Conservation (phyloP, 495 filamentous ascomycete species). For the Amniculicola lignicola region DNA sequence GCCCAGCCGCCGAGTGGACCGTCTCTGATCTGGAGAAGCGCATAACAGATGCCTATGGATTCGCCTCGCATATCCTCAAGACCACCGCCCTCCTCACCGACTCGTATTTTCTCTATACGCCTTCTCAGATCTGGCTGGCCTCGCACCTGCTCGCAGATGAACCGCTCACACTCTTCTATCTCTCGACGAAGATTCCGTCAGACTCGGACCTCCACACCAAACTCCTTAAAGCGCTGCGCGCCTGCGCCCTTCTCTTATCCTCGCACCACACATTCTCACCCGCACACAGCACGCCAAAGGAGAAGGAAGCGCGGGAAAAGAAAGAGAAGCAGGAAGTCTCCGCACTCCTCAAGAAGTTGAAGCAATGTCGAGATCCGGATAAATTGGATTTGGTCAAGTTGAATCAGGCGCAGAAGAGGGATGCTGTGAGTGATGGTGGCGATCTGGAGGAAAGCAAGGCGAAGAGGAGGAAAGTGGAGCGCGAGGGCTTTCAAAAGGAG, state of each 20-base stretch:
- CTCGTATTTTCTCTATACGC: constrained; percentile 93
- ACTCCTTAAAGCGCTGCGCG: constrained; percentile 44
- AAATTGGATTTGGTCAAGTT: constrained; percentile 59
- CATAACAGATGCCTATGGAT: constrained; percentile 64
- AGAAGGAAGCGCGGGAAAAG: constrained; percentile 22
- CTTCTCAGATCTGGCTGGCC: constrained; percentile 86
- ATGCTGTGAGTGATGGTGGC: constrained; percentile 43
- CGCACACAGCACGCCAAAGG: constrained; percentile 39
- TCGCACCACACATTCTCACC: constrained; percentile 34
- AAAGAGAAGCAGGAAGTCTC: constrained; percentile 43
- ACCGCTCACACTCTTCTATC: constrained; percentile 66
- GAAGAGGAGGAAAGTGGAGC: constrained; percentile 61
- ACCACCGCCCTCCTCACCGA: constrained; percentile 81
- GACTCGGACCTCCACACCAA: constrained; percentile 33
- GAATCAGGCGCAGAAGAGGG: constrained; percentile 51
- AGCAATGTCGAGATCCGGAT: constrained; percentile 70
- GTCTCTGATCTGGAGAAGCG: constrained; percentile 43
- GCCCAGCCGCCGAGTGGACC: constrained; percentile 22
- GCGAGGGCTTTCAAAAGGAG: constrained; percentile 48
- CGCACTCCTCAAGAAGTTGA: constrained; percentile 61
- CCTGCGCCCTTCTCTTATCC: constrained; percentile 45
- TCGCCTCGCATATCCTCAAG: constrained; percentile 69
- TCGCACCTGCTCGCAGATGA: constrained; percentile 72
- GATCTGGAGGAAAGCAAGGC: constrained; percentile 44
- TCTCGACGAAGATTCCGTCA: constrained; percentile 63